Base-by-base conservation (phyloP, 2,329 filamentous ascomycete genomes). In the Paraconiothyrium brasiliense region DNA sequence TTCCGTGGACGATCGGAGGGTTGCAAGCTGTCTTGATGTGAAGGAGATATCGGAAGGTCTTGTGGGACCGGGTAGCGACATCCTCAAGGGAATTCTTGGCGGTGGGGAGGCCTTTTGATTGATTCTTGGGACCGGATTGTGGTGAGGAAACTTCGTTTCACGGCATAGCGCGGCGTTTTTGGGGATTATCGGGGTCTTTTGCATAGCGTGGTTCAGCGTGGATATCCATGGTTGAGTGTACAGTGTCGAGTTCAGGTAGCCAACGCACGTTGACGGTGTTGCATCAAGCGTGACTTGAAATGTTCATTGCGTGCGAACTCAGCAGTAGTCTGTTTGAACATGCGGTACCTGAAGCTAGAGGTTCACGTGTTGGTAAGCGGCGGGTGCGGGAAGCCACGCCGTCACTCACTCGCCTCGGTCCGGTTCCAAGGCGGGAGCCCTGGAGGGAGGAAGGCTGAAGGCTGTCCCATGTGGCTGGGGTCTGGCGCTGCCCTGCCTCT, bases 1-100 rank as follows among this genome's bases (percentile, higher is more conserved):
- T n/a, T 71, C 75, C 22, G 82, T 83, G 1, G 93, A 97, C 67
- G 93, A 97, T 77, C 90, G 89, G 77, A 86, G 89, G 58, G 86
- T 97, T 51, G 90, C 90, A 2, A 93, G 92, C 78, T 92, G 88
- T 73, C 90, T 94, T 22, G 89, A 89, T n/a, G 89, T 92, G 73
- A 90, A 87, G 72, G 93, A 97, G 79, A 85, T 97, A 66, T 87
- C 90, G 67, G 85, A 85, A 59, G 89, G 91, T 57, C 86, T 93
- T 44, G 87, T 78, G 48, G 84, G 85, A 27, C 79, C 84, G n/a
- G 84, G 85, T 13, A 74, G 72, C 48, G 64, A 66, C 43, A 77
- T 79, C 46, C 64, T 80, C 27, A 78, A 66, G 62, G 72, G 68
- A 0, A 77, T 78, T 50, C 37, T 79, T 32, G 67, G 72, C 34